These are phyloP conservation scores for Neurospora crassa DNA, from an alignment of 2,329 filamentous ascomycete genomes.

Conservation along the genomic window DNA sequence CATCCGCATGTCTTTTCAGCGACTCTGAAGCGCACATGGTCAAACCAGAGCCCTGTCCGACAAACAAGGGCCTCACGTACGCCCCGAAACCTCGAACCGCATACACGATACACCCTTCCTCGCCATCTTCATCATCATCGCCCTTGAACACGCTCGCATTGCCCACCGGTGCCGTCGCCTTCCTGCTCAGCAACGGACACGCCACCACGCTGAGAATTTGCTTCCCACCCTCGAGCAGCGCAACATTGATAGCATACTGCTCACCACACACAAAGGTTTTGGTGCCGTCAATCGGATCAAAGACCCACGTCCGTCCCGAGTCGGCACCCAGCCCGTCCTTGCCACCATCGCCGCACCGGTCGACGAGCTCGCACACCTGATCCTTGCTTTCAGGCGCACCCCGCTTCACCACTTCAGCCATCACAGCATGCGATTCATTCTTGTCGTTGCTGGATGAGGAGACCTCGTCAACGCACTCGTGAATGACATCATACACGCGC, in stretches of 20 bases:
- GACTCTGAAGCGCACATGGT: constrained; percentile 15
- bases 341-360: constrained; percentile 34
- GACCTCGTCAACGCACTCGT: background rate
- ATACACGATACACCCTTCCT: constrained; percentile 38
- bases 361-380: constrained; percentile 43
- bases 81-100: constrained; percentile 39
- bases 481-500: constrained; percentile 39
- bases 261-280: constrained; percentile 44
- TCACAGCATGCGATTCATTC: background rate
- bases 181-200: constrained; percentile 30
- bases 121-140: constrained; percentile 14
- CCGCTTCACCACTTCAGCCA: background rate
- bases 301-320: constrained; percentile 40
- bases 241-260: constrained; percentile 49
- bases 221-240: constrained; percentile 38
- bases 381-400: constrained; percentile 21
- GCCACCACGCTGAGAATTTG: constrained; percentile 42
- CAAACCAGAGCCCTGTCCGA: constrained; percentile 7
- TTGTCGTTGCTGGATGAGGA: background rate
- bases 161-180: constrained; percentile 28
- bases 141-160: constrained; percentile 35
- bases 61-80: constrained; percentile 32
- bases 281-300: constrained; percentile 53
- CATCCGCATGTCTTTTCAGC: constrained; percentile 24
- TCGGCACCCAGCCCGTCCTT: constrained; percentile 21